These are phyloP conservation scores for Linum tenue DNA, from an alignment of 345 rosid genomes.

Conservation along the genomic window DNA sequence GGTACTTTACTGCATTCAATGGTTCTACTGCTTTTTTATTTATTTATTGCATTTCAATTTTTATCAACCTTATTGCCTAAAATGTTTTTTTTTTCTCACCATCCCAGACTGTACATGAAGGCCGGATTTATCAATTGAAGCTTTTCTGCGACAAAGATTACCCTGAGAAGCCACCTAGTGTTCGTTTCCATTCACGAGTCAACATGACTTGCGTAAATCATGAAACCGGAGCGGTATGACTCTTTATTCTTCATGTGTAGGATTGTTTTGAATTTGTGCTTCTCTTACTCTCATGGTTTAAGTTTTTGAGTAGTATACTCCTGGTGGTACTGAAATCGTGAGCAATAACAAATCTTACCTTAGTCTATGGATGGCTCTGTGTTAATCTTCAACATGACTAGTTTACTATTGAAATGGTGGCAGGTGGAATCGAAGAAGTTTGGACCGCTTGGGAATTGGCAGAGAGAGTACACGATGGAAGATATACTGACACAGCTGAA, in stretches of 20 bases:
- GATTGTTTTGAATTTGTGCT: not conserved
- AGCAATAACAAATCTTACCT: too few species aligned
- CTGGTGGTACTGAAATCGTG: too few species aligned
- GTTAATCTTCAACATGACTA: too few species aligned
- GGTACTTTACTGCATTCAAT: not conserved
- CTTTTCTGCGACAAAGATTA: conserved; percentile 96
- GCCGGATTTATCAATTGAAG: conserved; percentile 92
- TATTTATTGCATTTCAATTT: not conserved
- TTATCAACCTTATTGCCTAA: not conserved
- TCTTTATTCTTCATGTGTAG: not conserved
- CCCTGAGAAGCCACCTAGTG: conserved; percentile 94
- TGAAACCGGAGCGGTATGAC: conserved; percentile 84
- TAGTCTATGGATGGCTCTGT: too few species aligned
- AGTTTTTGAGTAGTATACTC: not conserved
- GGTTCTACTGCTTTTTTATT: not conserved
- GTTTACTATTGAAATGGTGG: conserved; percentile 4
- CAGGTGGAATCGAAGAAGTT: conserved; percentile 74
- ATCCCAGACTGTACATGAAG: conserved; percentile 86
- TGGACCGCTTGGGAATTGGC: conserved; percentile 37
- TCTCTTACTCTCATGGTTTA: not conserved
- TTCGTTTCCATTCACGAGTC: conserved; percentile 86
- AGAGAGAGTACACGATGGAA: conserved; percentile 47
- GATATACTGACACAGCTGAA: conserved; percentile 63
- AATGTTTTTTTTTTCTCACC: not conserved
- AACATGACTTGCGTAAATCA: conserved; percentile 92